Base-by-base conservation (phyloP, 1,139 yeast genomes). In the Zygotorulaspora mrakii region DNA sequence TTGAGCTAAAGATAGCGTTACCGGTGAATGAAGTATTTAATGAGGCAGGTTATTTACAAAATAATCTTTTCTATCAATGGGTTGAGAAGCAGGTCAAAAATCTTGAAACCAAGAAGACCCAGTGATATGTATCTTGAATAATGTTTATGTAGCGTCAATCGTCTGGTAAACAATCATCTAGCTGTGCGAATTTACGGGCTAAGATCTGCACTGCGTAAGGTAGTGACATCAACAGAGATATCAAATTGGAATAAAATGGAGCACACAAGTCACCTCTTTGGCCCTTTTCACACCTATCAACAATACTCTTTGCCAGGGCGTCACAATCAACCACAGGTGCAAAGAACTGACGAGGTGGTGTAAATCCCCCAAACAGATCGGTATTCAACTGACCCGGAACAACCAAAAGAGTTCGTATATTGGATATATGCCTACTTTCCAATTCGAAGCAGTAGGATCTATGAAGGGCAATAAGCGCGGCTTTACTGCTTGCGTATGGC, bases 361-460 rank as follows among this genome's bases (percentile, higher is more conserved):
- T 59, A 5, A 82, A 77, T 48, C 82, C 85, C 5, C 58, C 55
- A 54, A 83, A 83, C 84, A 83, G 75, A 2, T 57, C 57, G 0
- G 86, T 74, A 42, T 76, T 70, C 32, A 83, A 57, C 55, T 83
- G 94, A 0, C 94, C 94, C 0, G 89, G 82, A 1, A 74, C 54
- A 1, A 80, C 79, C 10, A 81, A 59, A 12, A 80, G 63, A 10
- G 74, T 59, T 12, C 77, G 55, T 3, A 75, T 61, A 23, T 64
- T 46, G 3, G 44, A 23, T 2, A 33, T 33, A 4, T 48, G 45
- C 1, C 55, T 53, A 8, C 49, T 48, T 1, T 50, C 47, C 11
- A 71, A 42, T 52, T 83, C 94, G 42, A 70, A 72, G 1, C 72
- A 57, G 32, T 79, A 54, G 0, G 83, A 72, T 46, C 82, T 86